A percentile compares a stretch with the other conserved stretches of the same genome.
Conservation (phyloP, 169 alveolate genomes). For the Hepatocystis sp. region DNA sequence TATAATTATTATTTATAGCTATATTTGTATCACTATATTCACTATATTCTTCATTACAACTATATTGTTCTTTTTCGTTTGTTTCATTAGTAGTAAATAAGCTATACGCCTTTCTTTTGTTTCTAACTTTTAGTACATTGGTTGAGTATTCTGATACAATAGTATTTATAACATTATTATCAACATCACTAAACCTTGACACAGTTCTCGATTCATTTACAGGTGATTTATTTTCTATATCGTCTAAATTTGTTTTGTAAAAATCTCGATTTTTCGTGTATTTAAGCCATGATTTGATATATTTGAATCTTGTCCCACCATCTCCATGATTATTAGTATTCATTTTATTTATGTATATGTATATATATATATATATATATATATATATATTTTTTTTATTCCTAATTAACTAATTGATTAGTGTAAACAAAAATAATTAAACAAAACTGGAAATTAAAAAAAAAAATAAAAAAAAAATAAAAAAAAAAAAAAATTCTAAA, state of each 20-base stretch:
- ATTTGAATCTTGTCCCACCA: conserved; percentile 41
- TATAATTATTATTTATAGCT: conserved; percentile 48
- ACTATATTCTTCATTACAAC: conserved; percentile 14
- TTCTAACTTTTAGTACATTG: conserved; percentile 4
- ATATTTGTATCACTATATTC: conserved; percentile 16
- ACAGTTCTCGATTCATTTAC: conserved; percentile 43
- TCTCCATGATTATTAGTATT: conserved; percentile 45
- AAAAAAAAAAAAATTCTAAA: conserved; percentile 2
- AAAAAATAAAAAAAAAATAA: no score
- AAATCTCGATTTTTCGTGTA: conserved; percentile 66
- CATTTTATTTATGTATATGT: conserved; percentile 23
- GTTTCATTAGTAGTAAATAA: conserved; percentile 69
- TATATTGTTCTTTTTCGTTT: conserved; percentile 8
- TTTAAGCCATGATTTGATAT: conserved; percentile 63
- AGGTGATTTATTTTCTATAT: conserved; percentile 30
- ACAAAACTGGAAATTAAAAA: no score
- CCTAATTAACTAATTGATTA: no score
- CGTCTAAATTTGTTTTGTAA: conserved; percentile 35
- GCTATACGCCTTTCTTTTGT: conserved; percentile 70
- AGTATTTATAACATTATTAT: conserved; percentile 61
- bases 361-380: conserved; percentile 6
- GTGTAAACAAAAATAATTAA: no score
- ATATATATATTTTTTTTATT: not conserved
- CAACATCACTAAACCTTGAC: conserved; percentile 42
- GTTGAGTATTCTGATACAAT: conserved; percentile 31